Evolutionary conservation across 306 rosid genomes (phyloP).

Genomic region (Cucumis cinereus): DNA sequence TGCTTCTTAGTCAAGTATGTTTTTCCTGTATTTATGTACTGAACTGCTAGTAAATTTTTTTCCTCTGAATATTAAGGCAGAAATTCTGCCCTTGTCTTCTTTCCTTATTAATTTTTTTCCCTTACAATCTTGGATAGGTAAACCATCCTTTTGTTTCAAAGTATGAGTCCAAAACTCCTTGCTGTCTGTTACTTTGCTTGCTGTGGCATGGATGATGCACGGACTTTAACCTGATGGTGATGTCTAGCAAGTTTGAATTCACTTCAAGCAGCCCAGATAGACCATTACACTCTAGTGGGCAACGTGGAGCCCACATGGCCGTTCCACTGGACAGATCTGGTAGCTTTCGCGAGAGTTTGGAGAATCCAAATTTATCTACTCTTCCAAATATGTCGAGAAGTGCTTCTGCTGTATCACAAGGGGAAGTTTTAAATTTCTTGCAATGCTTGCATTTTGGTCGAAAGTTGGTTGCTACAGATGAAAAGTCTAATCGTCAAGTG

Average conservation of each 20-base stretch:
- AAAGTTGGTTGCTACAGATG: slow-evolving; percentile 53
- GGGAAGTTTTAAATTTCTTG: slow-evolving; percentile 55
- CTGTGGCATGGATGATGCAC: slow-evolving; percentile 35
- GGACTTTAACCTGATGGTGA: slow-evolving; percentile 73
- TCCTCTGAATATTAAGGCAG: not conserved
- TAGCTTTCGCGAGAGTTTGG: slow-evolving; percentile 82
- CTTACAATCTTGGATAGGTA: slow-evolving; percentile 35
- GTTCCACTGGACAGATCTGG: slow-evolving; percentile 71
- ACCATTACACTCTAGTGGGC: slow-evolving; percentile 64
- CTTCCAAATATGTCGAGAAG: slow-evolving; percentile 83
- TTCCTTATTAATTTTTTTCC: not conserved
- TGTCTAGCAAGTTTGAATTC: slow-evolving; percentile 80
- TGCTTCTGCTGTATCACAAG: slow-evolving; percentile 50
- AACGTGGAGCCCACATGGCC: slow-evolving; percentile 92
- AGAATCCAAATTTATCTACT: slow-evolving; percentile 70
- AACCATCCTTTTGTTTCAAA: slow-evolving; percentile 15
- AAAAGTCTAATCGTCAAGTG: slow-evolving; percentile 55
- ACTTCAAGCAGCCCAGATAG: slow-evolving; percentile 88
- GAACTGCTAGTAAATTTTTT: not conserved
- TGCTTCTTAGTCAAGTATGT: not conserved
- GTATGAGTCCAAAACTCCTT: slow-evolving; percentile 31
- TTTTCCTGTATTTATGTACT: not conserved
- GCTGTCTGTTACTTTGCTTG: slow-evolving; percentile 54
- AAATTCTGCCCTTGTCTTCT: not conserved
- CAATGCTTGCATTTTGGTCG: slow-evolving; percentile 57